A percentile compares a stretch with the other conserved stretches of the same genome.
Evolutionary conservation across 768 basidiomycete genomes (phyloP).

Genomic region (Hemileccinum impolitum): DNA sequence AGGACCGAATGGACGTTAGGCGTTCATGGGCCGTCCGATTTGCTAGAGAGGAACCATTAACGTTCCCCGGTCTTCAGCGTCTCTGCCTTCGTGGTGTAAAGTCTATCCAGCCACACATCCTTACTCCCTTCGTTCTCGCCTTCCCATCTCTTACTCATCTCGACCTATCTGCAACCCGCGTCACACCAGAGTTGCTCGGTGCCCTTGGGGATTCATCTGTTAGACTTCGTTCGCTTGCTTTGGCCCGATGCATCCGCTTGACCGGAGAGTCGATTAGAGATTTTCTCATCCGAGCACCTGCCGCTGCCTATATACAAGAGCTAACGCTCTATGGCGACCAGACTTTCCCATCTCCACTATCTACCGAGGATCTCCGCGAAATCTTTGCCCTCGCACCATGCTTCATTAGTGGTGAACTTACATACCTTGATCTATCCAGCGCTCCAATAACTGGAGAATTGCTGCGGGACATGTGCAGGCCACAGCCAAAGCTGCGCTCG

Average conservation of each 20-base stretch:
- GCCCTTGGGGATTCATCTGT: conserved; percentile 65
- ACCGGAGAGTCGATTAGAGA: conserved; percentile 73
- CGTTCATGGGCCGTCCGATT: conserved; percentile 34
- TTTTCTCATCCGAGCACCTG: conserved; percentile 68
- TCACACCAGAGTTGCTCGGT: conserved; percentile 69
- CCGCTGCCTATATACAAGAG: conserved; percentile 61
- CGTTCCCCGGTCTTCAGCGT: conserved; percentile 69
- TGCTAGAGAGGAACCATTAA: conserved; percentile 46
- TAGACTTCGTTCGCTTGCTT: conserved; percentile 71
- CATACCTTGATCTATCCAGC: conserved; percentile 90
- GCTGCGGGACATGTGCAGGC: conserved; percentile 45
- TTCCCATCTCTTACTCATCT: conserved; percentile 88
- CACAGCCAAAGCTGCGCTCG: conserved; percentile 76
- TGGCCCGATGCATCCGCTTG: conserved; percentile 83
- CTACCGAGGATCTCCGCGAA: conserved; percentile 57
- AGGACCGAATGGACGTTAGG: conserved; percentile 27
- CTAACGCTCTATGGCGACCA: conserved; percentile 87
- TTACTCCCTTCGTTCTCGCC: conserved; percentile 72
- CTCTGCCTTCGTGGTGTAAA: conserved; percentile 82
- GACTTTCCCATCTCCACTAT: conserved; percentile 75
- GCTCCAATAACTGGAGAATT: conserved; percentile 63
- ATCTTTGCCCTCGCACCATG: conserved; percentile 76
- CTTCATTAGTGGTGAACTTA: conserved; percentile 68
- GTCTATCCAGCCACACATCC: conserved; percentile 64
- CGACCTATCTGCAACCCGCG: conserved; percentile 88